phyloP scores from a whole-genome alignment of 192 early-diverging fungal genomes.

The Mortierella antarctica region DNA sequence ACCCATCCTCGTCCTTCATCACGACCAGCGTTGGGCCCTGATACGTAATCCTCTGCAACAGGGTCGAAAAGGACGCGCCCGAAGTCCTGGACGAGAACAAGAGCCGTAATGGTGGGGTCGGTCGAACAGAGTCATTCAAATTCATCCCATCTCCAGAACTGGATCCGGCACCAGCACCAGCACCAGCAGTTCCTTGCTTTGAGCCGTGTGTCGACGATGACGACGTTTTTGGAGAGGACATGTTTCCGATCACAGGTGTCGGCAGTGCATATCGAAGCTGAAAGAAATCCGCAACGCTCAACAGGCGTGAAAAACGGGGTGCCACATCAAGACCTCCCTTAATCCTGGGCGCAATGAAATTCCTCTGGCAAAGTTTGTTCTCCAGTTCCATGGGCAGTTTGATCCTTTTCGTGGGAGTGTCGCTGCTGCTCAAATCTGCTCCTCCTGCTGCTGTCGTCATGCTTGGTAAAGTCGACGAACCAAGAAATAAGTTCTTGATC shows the following conservation, averaged over 20 bases:
- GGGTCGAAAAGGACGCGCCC: conserved; percentile 62
- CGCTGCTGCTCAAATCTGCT: not conserved
- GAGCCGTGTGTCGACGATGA: not conserved
- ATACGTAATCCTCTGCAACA: conserved; percentile 54
- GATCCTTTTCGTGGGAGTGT: conserved; percentile 9
- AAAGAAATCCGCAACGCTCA: conserved; percentile 55
- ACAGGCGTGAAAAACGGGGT: conserved; percentile 45
- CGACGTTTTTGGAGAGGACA: conserved; percentile 6
- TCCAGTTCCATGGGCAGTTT: conserved; percentile 26
- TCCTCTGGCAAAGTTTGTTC: conserved; percentile 38
- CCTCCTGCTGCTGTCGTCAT: not conserved
- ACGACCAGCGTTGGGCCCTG: conserved; percentile 63
- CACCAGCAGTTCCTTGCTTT: conserved; percentile 8
- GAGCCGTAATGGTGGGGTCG: conserved; percentile 32
- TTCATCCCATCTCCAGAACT: not conserved
- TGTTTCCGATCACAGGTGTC: conserved; percentile 16
- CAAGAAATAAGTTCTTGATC: conserved; percentile 46
- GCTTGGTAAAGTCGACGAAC: conserved; percentile 10
- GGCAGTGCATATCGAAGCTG: conserved; percentile 49
- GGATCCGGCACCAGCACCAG: conserved; percentile 2
- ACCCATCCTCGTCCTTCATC: conserved; percentile 63
- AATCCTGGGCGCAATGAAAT: conserved; percentile 42
- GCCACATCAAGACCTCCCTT: conserved; percentile 32
- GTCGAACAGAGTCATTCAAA: not conserved
- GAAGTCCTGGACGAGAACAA: conserved; percentile 61